These are phyloP conservation scores for Lecanicillium sp. DNA, from an alignment of 2,329 filamentous ascomycete genomes.

Conservation along the genomic window DNA sequence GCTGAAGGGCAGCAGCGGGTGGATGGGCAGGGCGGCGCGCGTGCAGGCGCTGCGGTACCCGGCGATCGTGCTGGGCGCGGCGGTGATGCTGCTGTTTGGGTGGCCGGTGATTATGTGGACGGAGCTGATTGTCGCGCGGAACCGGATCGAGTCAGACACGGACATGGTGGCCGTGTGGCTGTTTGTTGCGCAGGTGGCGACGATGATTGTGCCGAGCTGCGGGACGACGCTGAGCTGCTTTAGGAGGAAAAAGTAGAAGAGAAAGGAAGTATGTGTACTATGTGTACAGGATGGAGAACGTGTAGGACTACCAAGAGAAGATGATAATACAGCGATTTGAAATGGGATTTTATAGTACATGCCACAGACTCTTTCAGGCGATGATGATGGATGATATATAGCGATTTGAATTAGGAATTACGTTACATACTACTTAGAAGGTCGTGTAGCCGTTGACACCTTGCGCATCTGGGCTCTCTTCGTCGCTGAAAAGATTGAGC, in stretches of 20 bases:
- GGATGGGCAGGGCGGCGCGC: background rate
- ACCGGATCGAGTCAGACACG: constrained; percentile 16
- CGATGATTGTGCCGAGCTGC: constrained; percentile 14
- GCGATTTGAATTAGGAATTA: too few species aligned
- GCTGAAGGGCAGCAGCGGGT: background rate
- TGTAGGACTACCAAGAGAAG: too few species aligned
- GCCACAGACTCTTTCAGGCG: too few species aligned
- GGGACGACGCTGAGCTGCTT: constrained; percentile 2
- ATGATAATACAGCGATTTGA: too few species aligned
- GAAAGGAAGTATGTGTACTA: constrained; percentile 7
- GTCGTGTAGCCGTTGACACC: too few species aligned
- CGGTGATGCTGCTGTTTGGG: constrained; percentile 11
- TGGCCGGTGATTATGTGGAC: constrained; percentile 18
- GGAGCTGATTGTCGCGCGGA: constrained; percentile 17
- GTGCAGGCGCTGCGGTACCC: constrained; percentile 14
- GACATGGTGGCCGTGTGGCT: constrained; percentile 16
- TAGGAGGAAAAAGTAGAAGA: constrained; percentile 13
- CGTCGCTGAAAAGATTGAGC: background rate
- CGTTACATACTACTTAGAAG: too few species aligned
- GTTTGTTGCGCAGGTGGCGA: constrained; percentile 16
- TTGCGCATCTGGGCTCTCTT: background rate
- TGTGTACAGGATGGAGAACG: too few species aligned
- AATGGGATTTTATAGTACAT: too few species aligned
- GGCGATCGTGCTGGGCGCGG: constrained; percentile 14
- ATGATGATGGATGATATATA: too few species aligned